Evolutionary conservation across 1,284 basidiomycete genomes (phyloP), one percentile per base, ranked within the genome.

Genomic region (Cerioporus squamosus): DNA sequence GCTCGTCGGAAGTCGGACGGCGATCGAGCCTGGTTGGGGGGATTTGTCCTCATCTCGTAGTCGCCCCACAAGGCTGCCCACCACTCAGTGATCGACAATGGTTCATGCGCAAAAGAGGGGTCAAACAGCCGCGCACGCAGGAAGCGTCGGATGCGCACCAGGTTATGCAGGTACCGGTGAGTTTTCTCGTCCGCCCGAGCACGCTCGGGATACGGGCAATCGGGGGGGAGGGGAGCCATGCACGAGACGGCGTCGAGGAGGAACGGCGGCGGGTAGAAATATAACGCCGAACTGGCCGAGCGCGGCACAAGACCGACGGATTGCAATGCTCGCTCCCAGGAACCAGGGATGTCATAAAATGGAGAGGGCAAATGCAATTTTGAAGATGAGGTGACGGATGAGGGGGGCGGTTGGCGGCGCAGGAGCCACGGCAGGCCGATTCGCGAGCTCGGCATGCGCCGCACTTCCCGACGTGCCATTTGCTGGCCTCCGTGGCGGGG

Each of bases 181-280:
- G 38, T 43, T 20, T 56, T 56, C 2, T 38, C n/a, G 18, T 56
- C 47, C 1, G 2, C 2, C 10, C 40, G 38, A 1, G 20, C 38
- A 1, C 12, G 26, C 1, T 43, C 18, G 2, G 23, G 17, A 18
- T 38, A 4, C 2, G 5, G 1, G 14, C 18, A 26, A 3, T 10
- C 29, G 4, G 31, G 4, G 5, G 36, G 15, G 5, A 9, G 8
- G 6, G 2, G 0, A 23, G 14, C 15, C 10, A n/a, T 2, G 31
- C 7, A 22, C 23, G 12, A 14, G 40, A 40, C 5, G 9, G 44
- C 18, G 43, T 57, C 45, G 12, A 57, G 51, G 24, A 57, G 56
- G 38, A 52, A 57, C 2, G 51, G 56, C 2, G 50, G 56, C 3
- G 51, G 56, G 17, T 43, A 57, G n/a, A 57, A 57, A 24, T 57